Conservation (phyloP, 768 basidiomycete genomes). For the Rhizopogon vesiculosus region DNA sequence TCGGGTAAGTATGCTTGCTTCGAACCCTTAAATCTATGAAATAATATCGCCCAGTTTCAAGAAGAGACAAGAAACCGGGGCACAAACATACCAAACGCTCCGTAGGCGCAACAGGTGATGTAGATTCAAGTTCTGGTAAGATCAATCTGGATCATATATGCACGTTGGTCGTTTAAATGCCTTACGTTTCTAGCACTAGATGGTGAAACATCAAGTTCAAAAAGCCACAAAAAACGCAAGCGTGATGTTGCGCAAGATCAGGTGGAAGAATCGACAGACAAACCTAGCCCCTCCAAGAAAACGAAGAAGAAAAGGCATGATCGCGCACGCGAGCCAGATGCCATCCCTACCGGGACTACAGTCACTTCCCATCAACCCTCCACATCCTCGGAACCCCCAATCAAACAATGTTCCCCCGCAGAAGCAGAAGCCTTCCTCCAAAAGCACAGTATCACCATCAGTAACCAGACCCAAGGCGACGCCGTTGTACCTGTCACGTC, state of each 20-base stretch:
- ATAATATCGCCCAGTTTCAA: constrained; percentile 1
- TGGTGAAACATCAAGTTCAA: constrained; percentile 3
- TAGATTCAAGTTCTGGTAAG: background rate
- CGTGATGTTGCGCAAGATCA: constrained; percentile 6
- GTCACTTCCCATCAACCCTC: constrained; percentile 14
- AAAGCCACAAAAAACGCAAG: constrained; percentile 19
- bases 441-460: constrained; percentile 72
- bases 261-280: background rate
- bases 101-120: background rate
- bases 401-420: constrained; percentile 26
- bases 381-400: constrained; percentile 4
- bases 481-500: constrained; percentile 62
- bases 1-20: background rate
- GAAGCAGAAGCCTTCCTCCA: constrained; percentile 62
- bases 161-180: background rate
- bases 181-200: background rate
- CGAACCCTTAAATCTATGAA: background rate
- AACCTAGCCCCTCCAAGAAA: constrained; percentile 14
- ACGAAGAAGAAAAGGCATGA: constrained; percentile 23
- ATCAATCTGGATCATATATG: background rate
- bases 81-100: background rate
- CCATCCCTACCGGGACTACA: constrained; percentile 4
- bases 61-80: constrained; percentile 12
- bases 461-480: constrained; percentile 40
- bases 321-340: constrained; percentile 1